Evolutionary conservation across 345 rosid genomes (phyloP).

Genomic region (Aurinia saxatilis): DNA sequence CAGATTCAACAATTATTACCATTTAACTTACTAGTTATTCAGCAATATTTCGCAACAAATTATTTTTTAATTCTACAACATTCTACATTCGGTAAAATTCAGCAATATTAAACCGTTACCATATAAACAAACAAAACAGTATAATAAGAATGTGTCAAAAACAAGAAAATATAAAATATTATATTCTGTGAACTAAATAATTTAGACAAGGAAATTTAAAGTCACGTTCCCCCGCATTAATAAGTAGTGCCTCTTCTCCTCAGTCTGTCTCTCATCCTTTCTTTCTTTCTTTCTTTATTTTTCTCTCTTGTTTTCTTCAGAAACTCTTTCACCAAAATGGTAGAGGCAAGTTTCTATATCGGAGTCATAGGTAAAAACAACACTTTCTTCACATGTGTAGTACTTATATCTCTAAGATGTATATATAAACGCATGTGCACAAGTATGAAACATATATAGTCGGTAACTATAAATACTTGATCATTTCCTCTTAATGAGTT

Average conservation of each 20-base stretch:
- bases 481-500: neutral
- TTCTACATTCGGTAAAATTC: no score
- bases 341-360: conserved; percentile 27
- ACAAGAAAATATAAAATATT: no score
- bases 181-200: no score
- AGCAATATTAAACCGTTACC: no score
- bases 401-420: neutral
- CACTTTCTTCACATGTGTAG: neutral
- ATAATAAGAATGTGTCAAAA: no score
- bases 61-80: no score
- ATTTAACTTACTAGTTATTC: no score
- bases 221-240: neutral
- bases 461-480: neutral
- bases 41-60: no score
- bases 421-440: neutral
- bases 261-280: neutral
- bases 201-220: no score
- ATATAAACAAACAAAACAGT: no score
- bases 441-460: neutral
- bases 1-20: no score
- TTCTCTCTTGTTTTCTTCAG: neutral
- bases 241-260: neutral
- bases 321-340: conserved; percentile 14
- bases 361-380: conserved; percentile 23
- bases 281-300: neutral